Percentiles rank a stretch among this genome's conserved stretches.
These are phyloP conservation scores for Pulveroboletus frians DNA, from an alignment of 768 basidiomycete species.

Conservation along the genomic window DNA sequence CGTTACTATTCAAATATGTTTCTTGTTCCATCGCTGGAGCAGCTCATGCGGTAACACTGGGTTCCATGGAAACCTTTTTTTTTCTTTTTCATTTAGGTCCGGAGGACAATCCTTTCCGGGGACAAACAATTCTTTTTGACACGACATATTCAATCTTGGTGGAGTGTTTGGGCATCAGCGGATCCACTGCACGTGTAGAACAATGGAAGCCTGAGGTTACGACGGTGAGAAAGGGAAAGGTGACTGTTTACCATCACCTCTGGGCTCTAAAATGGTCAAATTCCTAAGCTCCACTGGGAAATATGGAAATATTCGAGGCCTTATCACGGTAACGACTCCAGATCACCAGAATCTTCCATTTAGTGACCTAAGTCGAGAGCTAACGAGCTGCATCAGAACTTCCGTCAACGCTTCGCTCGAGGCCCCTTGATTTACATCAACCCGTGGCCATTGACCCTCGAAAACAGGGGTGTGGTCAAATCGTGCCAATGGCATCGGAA, in stretches of 20 bases:
- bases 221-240: conserved; percentile 22
- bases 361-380: conserved; percentile 21
- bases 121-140: conserved; percentile 21
- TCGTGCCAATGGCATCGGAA: conserved; percentile 10
- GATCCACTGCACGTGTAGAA: conserved; percentile 27
- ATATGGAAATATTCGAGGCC: conserved; percentile 16
- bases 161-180: conserved; percentile 20
- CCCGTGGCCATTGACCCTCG: conserved; percentile 10
- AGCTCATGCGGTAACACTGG: conserved; percentile 16
- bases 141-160: conserved; percentile 16
- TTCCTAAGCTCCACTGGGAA: conserved; percentile 23
- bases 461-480: conserved; percentile 14
- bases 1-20: conserved; percentile 14
- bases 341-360: conserved; percentile 32
- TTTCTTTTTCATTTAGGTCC: conserved; percentile 27
- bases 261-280: conserved; percentile 19
- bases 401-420: conserved; percentile 8
- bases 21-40: conserved; percentile 24
- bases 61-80: conserved; percentile 27
- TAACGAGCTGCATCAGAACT: conserved; percentile 2
- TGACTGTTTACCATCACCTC: conserved; percentile 12
- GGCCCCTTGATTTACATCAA: conserved; percentile 19
- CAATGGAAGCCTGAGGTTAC: conserved; percentile 29
- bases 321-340: conserved; percentile 19
- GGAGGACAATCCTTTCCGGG: conserved; percentile 21